Conservation (phyloP, 2,329 filamentous ascomycete genomes). For the Arachnopeziza araneosa region DNA sequence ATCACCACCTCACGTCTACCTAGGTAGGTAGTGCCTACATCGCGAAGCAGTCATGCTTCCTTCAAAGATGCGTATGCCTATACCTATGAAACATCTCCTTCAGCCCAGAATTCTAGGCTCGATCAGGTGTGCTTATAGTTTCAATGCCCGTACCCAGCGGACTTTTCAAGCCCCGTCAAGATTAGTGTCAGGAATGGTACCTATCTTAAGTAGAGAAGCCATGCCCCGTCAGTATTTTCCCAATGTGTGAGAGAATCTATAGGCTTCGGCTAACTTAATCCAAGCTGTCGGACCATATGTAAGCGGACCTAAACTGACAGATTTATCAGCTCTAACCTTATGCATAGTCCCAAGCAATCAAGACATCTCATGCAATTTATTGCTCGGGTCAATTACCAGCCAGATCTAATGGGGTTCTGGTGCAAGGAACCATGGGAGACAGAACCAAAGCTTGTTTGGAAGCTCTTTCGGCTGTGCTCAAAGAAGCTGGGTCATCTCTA, state of each 20-base stretch:
- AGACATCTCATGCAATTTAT: conserved; percentile 60
- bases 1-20: no score
- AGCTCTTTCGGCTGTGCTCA: conserved; percentile 79
- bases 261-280: conserved; percentile 4
- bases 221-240: conserved; percentile 36
- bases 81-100: neutral
- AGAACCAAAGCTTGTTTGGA: conserved; percentile 60
- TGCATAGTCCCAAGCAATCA: conserved; percentile 58
- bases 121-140: conserved; percentile 12
- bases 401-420: conserved; percentile 24
- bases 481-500: conserved; percentile 73
- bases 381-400: conserved; percentile 49
- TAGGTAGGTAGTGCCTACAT: no score
- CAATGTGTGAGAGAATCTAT: neutral
- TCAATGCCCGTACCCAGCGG: neutral
- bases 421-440: conserved; percentile 49
- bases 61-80: neutral
- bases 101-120: neutral
- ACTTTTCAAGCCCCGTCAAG: conserved; percentile 24
- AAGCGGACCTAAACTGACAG: conserved; percentile 17
- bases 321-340: conserved; percentile 3
- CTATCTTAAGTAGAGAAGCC: conserved; percentile 53
- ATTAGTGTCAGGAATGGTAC: conserved; percentile 41
- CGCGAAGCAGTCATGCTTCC: neutral
- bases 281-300: conserved; percentile 60